A percentile compares a stretch with the other conserved stretches of the same genome.
Conservation (phyloP, 2,329 filamentous ascomycete species). For the Leptographium lundbergii region DNA sequence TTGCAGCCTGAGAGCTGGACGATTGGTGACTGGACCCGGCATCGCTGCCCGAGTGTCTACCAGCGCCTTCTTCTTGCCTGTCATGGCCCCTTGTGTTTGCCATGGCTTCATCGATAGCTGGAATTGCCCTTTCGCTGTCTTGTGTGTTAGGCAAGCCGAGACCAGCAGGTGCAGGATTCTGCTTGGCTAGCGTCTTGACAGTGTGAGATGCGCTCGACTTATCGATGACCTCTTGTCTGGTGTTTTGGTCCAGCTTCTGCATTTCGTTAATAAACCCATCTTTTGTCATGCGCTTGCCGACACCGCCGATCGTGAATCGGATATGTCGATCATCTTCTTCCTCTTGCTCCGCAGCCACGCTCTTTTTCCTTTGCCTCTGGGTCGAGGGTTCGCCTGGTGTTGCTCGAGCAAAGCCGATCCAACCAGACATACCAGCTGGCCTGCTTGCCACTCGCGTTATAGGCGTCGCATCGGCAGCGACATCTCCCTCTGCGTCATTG, state of each 20-base stretch:
- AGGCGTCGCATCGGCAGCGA: slow-evolving; percentile 15
- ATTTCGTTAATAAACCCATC: slow-evolving; percentile 68
- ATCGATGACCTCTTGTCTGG: slow-evolving; percentile 41
- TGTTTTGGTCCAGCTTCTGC: slow-evolving; percentile 55
- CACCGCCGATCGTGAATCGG: slow-evolving; percentile 62
- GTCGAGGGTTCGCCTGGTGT: slow-evolving; percentile 16
- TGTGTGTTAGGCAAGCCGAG: neutral
- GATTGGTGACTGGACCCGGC: neutral
- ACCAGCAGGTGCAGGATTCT: slow-evolving; percentile 16
- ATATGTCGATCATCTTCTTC: slow-evolving; percentile 57
- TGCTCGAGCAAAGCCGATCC: slow-evolving; percentile 31
- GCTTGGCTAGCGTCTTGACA: slow-evolving; percentile 36
- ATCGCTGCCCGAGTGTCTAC: neutral
- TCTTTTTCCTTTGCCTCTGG: slow-evolving; percentile 26
- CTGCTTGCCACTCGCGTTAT: slow-evolving; percentile 21
- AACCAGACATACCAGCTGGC: slow-evolving; percentile 30
- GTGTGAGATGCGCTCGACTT: slow-evolving; percentile 33
- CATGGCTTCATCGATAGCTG: neutral
- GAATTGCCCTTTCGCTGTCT: neutral
- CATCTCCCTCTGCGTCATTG: slow-evolving; percentile 19
- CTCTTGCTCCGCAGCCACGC: slow-evolving; percentile 26
- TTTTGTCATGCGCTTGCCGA: slow-evolving; percentile 66
- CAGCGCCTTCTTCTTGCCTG: neutral
- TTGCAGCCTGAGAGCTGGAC: slow-evolving; percentile 1
- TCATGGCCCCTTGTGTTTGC: neutral